Percentiles rank a stretch among this genome's conserved stretches.
These are phyloP conservation scores for Aphanoascus verrucosus DNA, from an alignment of 2,329 filamentous ascomycete species.

Conservation along the genomic window DNA sequence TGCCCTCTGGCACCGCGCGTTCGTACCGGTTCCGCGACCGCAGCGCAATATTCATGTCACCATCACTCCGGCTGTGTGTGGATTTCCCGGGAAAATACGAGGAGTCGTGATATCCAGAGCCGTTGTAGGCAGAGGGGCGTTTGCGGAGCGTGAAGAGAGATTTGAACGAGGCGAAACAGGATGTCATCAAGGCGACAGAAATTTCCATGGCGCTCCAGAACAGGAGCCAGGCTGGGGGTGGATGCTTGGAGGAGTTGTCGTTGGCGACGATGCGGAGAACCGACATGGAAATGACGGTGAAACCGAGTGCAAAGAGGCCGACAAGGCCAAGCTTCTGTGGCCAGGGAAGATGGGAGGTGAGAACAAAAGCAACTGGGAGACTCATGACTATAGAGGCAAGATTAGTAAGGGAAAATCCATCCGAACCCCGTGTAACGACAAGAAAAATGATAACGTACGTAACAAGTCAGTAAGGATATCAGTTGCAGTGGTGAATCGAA, in stretches of 20 bases:
- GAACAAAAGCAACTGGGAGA: conserved; percentile 12
- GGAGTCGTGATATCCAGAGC: not conserved
- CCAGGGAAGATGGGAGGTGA: conserved; percentile 10
- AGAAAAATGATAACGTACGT: conserved; percentile 4
- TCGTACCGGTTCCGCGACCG: conserved; percentile 4
- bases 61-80: not conserved
- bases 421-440: not conserved
- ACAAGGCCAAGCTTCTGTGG: conserved; percentile 15
- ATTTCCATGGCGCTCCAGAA: conserved; percentile 15
- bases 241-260: conserved; percentile 11
- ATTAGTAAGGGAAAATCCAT: not conserved
- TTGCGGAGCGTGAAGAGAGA: conserved; percentile 12
- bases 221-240: conserved; percentile 11
- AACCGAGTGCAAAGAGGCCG: conserved; percentile 13
- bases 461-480: conserved; percentile 14
- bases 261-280: conserved; percentile 13
- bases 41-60: conserved; percentile 1
- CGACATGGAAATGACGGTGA: conserved; percentile 12
- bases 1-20: not conserved
- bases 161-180: conserved; percentile 15
- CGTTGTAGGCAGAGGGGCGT: conserved; percentile 9
- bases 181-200: conserved; percentile 13
- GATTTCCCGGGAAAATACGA: not conserved
- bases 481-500: conserved; percentile 9
- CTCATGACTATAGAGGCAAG: conserved; percentile 9